These are phyloP conservation scores for Afroboletus lepidellus DNA, from an alignment of 1,284 basidiomycete species.

Conservation along the genomic window DNA sequence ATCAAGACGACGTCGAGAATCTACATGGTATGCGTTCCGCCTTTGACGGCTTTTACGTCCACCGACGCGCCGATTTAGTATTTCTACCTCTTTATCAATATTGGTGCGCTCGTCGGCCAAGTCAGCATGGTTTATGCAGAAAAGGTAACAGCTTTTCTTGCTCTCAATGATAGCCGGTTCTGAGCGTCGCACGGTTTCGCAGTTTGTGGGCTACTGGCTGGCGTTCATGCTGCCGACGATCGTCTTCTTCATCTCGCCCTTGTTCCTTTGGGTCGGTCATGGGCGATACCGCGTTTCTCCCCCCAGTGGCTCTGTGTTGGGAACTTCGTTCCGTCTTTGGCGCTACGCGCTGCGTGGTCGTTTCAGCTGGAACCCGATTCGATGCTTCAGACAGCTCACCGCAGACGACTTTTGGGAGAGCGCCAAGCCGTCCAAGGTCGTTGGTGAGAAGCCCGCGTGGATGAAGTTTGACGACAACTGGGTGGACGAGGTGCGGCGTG, in stretches of 20 bases:
- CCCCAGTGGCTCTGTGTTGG: slow-evolving; percentile 78
- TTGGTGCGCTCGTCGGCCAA: slow-evolving; percentile 72
- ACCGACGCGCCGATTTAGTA: slow-evolving; percentile 42
- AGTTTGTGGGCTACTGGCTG: slow-evolving; percentile 73
- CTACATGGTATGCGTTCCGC: slow-evolving; percentile 55
- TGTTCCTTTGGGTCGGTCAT: slow-evolving; percentile 67
- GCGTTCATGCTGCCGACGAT: slow-evolving; percentile 68
- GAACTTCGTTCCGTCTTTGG: slow-evolving; percentile 50
- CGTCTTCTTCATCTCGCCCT: slow-evolving; percentile 66
- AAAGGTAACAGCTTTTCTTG: slow-evolving; percentile 42
- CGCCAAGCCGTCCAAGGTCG: slow-evolving; percentile 63
- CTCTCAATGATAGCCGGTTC: background rate
- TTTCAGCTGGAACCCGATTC: slow-evolving; percentile 59
- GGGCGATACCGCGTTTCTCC: slow-evolving; percentile 68
- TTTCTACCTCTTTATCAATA: slow-evolving; percentile 79
- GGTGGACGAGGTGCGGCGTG: slow-evolving; percentile 83
- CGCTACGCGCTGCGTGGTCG: slow-evolving; percentile 49
- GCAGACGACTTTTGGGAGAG: slow-evolving; percentile 76
- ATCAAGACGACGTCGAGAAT: slow-evolving; percentile 66
- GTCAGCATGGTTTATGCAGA: slow-evolving; percentile 73
- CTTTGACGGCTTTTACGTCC: background rate
- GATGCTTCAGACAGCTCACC: slow-evolving; percentile 47
- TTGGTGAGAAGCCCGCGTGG: slow-evolving; percentile 52
- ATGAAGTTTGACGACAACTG: slow-evolving; percentile 77
- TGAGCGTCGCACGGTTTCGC: background rate